A percentile compares a stretch with the other conserved stretches of the same genome.
phyloP scores from a whole-genome alignment of 1,139 yeast genomes.

The Wickerhamomyces sp. region DNA sequence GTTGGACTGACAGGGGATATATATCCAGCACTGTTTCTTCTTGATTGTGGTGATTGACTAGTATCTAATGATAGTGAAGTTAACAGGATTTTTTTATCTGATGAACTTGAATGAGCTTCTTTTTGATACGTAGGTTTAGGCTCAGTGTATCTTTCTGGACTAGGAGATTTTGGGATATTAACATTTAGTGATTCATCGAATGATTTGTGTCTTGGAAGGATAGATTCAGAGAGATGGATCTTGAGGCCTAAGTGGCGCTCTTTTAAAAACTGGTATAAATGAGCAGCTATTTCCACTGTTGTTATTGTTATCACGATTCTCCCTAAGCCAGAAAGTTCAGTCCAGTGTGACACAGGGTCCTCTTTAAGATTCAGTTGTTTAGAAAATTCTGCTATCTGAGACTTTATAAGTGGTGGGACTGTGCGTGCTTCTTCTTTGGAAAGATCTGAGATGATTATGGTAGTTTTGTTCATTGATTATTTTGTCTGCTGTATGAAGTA shows the following conservation, averaged over 20 bases:
- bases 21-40: slow-evolving; percentile 1
- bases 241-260: slow-evolving; percentile 26
- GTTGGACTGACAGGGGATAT: slow-evolving; percentile 19
- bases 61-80: slow-evolving; percentile 13
- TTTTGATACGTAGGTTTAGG: slow-evolving; percentile 31
- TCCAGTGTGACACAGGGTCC: slow-evolving; percentile 37
- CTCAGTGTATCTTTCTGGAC: slow-evolving; percentile 27
- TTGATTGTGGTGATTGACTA: background rate
- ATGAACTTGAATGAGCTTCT: slow-evolving; percentile 2
- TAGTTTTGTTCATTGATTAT: slow-evolving; percentile 9
- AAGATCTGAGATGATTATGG: slow-evolving; percentile 22
- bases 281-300: slow-evolving; percentile 31
- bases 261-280: slow-evolving; percentile 26
- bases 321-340: slow-evolving; percentile 39
- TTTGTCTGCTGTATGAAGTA: background rate
- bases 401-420: slow-evolving; percentile 15
- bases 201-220: slow-evolving; percentile 36
- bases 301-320: slow-evolving; percentile 39
- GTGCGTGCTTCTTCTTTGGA: slow-evolving; percentile 16
- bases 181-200: slow-evolving; percentile 27
- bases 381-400: slow-evolving; percentile 6
- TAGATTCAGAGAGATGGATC: slow-evolving; percentile 40
- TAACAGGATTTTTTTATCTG: slow-evolving; percentile 10
- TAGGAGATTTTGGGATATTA: slow-evolving; percentile 18
- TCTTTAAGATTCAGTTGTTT: slow-evolving; percentile 11